phyloP scores from a whole-genome alignment of 108 stramenopile species.

The Nitzschia sp. region DNA sequence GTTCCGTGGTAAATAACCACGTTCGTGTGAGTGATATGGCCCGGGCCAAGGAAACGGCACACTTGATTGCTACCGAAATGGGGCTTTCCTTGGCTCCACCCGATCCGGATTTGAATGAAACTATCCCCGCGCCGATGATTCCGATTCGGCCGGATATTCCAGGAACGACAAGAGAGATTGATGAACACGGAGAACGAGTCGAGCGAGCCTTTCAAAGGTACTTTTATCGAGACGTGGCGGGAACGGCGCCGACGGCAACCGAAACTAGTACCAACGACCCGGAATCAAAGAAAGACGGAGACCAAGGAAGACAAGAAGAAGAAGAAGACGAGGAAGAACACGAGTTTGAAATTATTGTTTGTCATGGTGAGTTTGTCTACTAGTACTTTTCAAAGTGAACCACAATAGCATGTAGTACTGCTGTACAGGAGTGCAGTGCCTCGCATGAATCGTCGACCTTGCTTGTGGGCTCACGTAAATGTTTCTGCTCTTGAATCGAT shows the following conservation, averaged over 20 bases:
- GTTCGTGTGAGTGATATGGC: slow-evolving; percentile 76
- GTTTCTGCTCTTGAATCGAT: too few species aligned
- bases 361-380: slow-evolving; percentile 60
- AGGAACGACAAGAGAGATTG: slow-evolving; percentile 50
- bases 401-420: too few species aligned
- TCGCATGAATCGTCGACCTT: too few species aligned
- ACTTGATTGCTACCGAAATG: slow-evolving; percentile 57
- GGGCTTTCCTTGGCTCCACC: slow-evolving; percentile 21
- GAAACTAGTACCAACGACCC: background rate
- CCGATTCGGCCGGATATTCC: slow-evolving; percentile 61
- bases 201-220: slow-evolving; percentile 89
- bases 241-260: background rate
- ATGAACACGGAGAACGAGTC: slow-evolving; percentile 75
- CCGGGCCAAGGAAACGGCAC: slow-evolving; percentile 83
- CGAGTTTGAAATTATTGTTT: slow-evolving; percentile 92
- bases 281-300: too few species aligned
- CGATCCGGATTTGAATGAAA: slow-evolving; percentile 85
- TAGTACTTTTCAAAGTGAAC: background rate
- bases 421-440: too few species aligned
- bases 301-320: too few species aligned
- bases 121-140: slow-evolving; percentile 75
- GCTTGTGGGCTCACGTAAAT: too few species aligned
- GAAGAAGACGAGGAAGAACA: slow-evolving; percentile 37
- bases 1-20: slow-evolving; percentile 54
- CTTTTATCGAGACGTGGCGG: slow-evolving; percentile 68